Evolutionary conservation across 176 grass and related monocot genomes (phyloP), one percentile per base, ranked within the genome.

Genomic region (Miscanthus lutarioriparius): DNA sequence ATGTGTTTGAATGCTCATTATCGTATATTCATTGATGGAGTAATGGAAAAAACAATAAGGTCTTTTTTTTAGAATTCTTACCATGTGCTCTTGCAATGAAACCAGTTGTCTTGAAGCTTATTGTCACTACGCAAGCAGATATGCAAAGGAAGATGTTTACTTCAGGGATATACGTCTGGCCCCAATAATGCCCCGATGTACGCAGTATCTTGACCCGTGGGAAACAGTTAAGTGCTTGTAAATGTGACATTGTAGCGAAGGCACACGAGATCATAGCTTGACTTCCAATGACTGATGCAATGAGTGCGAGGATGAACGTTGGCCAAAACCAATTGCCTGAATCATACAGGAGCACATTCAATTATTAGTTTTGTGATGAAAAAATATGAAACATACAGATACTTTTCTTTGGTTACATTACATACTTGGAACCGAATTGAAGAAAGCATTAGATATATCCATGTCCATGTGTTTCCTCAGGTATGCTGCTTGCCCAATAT

Each of bases 31-130:
- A 1, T 38, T 77, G 16, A 2, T 39, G 6, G 11, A 59, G 10
- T 37, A 58, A 22, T 59, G 2, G 7, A 70, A 64, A 27, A 64
- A 30, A 9, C 8, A 30, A 27, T 5, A 19, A 51, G 5, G 1
- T 1, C 12, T 16, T 19, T 61, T 25, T 48, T 7, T 72, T 77
- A 22, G 33, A 49, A n/a, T 67, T 20, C 20, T 68, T 91, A 95
- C 94, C 91, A 43, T 91, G 92, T 17, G 94, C 88, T 70, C 87
- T 96, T 38, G 84, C 94, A n/a, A 93, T 89, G 70, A 93, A 87
- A 53, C 71, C 69, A 16, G 79, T 96, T 32, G 81, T 89, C 72
- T 49, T 67, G 85, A 96, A 96, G 67, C 67, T 59, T 38, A 85
- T 10, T 8, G 92, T 90, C 1, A 94, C 87, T 0, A 90, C 16